Percentiles rank a stretch among this genome's conserved stretches.
Evolutionary conservation across 768 basidiomycete genomes (phyloP).

Genomic region (Tremella fuciformis): DNA sequence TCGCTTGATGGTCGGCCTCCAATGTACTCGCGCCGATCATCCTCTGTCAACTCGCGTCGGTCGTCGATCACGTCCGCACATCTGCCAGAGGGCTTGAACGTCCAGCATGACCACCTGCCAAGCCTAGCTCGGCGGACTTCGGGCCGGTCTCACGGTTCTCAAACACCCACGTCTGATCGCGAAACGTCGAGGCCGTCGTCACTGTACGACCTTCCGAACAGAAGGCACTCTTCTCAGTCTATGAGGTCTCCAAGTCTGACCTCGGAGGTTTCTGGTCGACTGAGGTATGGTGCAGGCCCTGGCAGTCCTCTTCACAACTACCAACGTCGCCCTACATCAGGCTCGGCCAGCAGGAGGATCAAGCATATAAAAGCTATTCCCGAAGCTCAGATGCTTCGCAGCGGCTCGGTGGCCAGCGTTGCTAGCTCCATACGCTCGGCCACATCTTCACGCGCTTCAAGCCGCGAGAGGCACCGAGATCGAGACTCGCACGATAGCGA

Average conservation of each 20-base stretch:
- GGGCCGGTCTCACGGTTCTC: conserved; percentile 66
- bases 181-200: conserved; percentile 72
- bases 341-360: conserved; percentile 61
- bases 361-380: conserved; percentile 56
- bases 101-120: conserved; percentile 54
- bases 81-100: conserved; percentile 59
- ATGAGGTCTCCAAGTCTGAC: conserved; percentile 68
- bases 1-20: conserved; percentile 61
- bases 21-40: conserved; percentile 78
- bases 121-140: conserved; percentile 55
- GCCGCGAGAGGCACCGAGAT: conserved; percentile 56
- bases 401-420: conserved; percentile 74
- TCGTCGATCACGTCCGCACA: conserved; percentile 57
- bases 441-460: conserved; percentile 73
- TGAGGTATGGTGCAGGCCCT: conserved; percentile 54
- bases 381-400: conserved; percentile 55
- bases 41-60: conserved; percentile 82
- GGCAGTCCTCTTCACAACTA: conserved; percentile 74
- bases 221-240: conserved; percentile 59
- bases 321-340: conserved; percentile 75
- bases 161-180: conserved; percentile 82
- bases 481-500: conserved; percentile 26
- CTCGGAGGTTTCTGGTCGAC: conserved; percentile 64
- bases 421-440: conserved; percentile 61
- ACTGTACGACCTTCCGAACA: conserved; percentile 60